Evolutionary conservation across 495 filamentous ascomycete species (phyloP).

Genomic region (Aspergillus wentii): DNA sequence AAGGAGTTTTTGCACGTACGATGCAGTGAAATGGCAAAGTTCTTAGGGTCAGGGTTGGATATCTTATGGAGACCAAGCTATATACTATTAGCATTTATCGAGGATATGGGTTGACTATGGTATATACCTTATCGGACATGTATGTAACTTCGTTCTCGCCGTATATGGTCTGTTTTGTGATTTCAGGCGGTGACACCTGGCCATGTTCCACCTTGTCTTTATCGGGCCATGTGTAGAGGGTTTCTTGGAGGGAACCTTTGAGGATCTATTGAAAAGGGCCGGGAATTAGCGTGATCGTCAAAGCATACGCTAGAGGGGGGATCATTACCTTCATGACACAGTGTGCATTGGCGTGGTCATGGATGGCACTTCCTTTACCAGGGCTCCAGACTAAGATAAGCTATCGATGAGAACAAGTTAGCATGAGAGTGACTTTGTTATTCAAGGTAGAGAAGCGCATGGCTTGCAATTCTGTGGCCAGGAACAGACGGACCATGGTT

Average conservation of each 20-base stretch:
- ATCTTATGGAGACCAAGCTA: constrained; percentile 79
- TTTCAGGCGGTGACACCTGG: constrained; percentile 41
- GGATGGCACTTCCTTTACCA: constrained; percentile 76
- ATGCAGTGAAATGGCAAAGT: constrained; percentile 82
- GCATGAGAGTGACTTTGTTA: background rate
- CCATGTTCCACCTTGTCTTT: constrained; percentile 37
- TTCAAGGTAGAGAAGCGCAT: background rate
- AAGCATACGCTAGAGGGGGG: too few relatives aligned
- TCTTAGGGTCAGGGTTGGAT: constrained; percentile 61
- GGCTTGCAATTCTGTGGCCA: too few relatives aligned
- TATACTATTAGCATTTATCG: background rate
- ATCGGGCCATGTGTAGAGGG: constrained; percentile 71
- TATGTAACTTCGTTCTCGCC: constrained; percentile 68
- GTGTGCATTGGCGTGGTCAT: constrained; percentile 84
- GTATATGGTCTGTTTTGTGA: constrained; percentile 43
- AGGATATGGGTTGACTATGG: background rate
- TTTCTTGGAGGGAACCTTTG: constrained; percentile 72
- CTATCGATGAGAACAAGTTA: constrained; percentile 27
- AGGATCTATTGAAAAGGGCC: too few relatives aligned
- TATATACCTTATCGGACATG: constrained; percentile 66
- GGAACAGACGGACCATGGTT: too few relatives aligned
- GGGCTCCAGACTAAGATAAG: constrained; percentile 91
- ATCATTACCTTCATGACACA: constrained; percentile 58
- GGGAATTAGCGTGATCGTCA: too few relatives aligned
- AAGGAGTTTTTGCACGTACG: too few relatives aligned